Conservation (phyloP, 2,329 filamentous ascomycete species). For the Alternaria sp. region DNA sequence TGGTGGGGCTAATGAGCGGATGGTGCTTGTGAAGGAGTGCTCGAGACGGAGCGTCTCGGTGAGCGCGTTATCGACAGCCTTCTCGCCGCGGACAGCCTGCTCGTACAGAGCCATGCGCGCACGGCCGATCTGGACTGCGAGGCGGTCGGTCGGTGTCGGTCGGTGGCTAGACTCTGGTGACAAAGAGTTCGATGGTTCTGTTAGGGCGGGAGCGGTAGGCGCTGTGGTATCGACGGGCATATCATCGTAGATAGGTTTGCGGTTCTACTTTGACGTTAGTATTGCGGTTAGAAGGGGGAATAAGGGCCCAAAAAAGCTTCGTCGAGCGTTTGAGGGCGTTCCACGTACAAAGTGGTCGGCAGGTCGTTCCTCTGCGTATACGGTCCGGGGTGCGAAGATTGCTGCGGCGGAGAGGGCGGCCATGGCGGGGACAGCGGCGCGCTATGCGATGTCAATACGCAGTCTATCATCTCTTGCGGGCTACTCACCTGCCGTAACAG, state of each 20-base stretch:
- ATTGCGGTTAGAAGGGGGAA: not conserved
- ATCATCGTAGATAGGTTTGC: slow-evolving; percentile 80
- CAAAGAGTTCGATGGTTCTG: slow-evolving; percentile 38
- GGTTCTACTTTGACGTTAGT: slow-evolving; percentile 30
- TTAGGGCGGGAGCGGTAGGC: slow-evolving; percentile 48
- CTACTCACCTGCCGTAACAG: slow-evolving; percentile 59
- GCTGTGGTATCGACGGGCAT: slow-evolving; percentile 47
- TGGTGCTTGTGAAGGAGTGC: slow-evolving; percentile 84
- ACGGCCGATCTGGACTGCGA: slow-evolving; percentile 80
- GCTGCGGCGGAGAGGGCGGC: slow-evolving; percentile 54
- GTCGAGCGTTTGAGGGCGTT: not conserved
- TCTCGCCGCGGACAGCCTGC: slow-evolving; percentile 76
- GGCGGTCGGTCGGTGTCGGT: slow-evolving; percentile 86
- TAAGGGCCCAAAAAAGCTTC: not conserved
- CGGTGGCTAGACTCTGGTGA: slow-evolving; percentile 37
- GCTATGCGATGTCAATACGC: slow-evolving; percentile 45
- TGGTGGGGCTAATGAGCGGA: slow-evolving; percentile 86
- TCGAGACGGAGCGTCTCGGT: slow-evolving; percentile 84
- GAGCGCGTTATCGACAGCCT: slow-evolving; percentile 81
- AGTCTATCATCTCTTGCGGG: too few species aligned
- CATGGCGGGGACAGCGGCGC: slow-evolving; percentile 57
- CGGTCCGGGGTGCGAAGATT: slow-evolving; percentile 54
- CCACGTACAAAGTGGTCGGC: slow-evolving; percentile 27
- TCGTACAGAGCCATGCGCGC: slow-evolving; percentile 81
- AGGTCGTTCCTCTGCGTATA: slow-evolving; percentile 56